Base-by-base conservation (phyloP, 768 basidiomycete species). In the Podaxis mareebaensis region DNA sequence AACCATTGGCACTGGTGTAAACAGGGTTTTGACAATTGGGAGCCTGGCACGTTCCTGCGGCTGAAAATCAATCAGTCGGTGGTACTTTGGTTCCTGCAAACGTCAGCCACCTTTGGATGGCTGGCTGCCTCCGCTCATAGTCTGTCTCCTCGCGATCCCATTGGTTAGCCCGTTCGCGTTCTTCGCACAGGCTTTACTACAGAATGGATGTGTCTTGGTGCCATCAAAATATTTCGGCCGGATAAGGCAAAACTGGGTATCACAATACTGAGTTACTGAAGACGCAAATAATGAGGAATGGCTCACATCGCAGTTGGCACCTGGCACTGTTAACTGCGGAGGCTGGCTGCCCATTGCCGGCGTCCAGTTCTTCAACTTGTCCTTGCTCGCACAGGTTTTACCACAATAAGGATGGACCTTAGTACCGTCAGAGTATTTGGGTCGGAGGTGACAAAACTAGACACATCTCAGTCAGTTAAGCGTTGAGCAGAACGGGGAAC, bases 151-250 rank as follows among this genome's bases (percentile, higher is more conserved):
- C 17, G 72, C 71, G 13, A 72, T 69, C 8, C 70, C 59, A 69
- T 58, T 39, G 24, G 30, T 36, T 15, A 48, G 33, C 6, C 46
- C 30, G 15, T 73, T 72, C 4, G 82, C 78, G 57, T 77, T 81
- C 67, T 79, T 79, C 3, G 86, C 86, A 67, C 88, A 89, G 10
- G 84, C 80, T 68, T 85, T 89, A 68, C 86, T 75, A 67, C 88
- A 89, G 70, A 81, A 90, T 13, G 85, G 80, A 72, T 89, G 87
- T 1, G 79, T 82, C 57, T 80, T 81, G 8, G 78, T 80, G 15
- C 85, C 84, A 67, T 89, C 87, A 20, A 76, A 77, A 66, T 83
- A 81, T 67, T 87, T 89, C 44, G 87, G 86, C 44, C 85, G 81
- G 64, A 78, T 78, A 63, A 83, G 82, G 72, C 87, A 89, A 65